Evolutionary conservation across 2,329 filamentous ascomycete species (phyloP).

Genomic region (Nemania abortiva): DNA sequence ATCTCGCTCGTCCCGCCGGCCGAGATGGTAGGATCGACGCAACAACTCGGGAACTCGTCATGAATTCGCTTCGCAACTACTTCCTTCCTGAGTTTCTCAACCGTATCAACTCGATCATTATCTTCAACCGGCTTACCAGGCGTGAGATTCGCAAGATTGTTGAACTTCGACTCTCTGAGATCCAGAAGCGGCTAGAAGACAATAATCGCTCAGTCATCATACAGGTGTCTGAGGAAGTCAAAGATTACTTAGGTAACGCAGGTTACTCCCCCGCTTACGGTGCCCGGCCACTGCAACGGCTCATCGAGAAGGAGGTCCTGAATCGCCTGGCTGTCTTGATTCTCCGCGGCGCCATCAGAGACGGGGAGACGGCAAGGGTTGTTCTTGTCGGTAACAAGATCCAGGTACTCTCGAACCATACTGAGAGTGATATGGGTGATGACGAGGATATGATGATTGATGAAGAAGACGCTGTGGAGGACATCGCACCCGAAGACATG

Average conservation of each 20-base stretch:
- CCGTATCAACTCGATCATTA: slow-evolving; percentile 94
- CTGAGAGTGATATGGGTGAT: slow-evolving; percentile 66
- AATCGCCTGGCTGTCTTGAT: slow-evolving; percentile 94
- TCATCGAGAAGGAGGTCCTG: slow-evolving; percentile 97
- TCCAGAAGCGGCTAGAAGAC: slow-evolving; percentile 87
- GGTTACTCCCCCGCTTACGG: slow-evolving; percentile 97
- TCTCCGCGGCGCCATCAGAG: slow-evolving; percentile 83
- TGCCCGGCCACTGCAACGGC: slow-evolving; percentile 84
- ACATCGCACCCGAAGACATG: slow-evolving; percentile 71
- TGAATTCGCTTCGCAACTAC: slow-evolving; percentile 90
- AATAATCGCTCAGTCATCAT: slow-evolving; percentile 91
- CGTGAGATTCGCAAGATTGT: slow-evolving; percentile 95
- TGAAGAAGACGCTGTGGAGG: slow-evolving; percentile 79
- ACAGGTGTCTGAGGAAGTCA: slow-evolving; percentile 83
- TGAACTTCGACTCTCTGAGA: slow-evolving; percentile 86
- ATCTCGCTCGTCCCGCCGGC: slow-evolving; percentile 81
- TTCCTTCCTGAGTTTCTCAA: slow-evolving; percentile 99
- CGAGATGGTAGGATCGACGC: slow-evolving; percentile 88
- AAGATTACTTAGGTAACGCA: slow-evolving; percentile 90
- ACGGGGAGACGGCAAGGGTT: slow-evolving; percentile 86
- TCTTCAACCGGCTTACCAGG: slow-evolving; percentile 96
- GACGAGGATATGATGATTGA: slow-evolving; percentile 79
- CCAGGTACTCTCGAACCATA: slow-evolving; percentile 84
- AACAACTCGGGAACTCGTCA: slow-evolving; percentile 88
- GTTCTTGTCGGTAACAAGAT: slow-evolving; percentile 84